Evolutionary conservation across 177 flowering plant genomes (phyloP).

Genomic region (Vitis hybrid): DNA sequence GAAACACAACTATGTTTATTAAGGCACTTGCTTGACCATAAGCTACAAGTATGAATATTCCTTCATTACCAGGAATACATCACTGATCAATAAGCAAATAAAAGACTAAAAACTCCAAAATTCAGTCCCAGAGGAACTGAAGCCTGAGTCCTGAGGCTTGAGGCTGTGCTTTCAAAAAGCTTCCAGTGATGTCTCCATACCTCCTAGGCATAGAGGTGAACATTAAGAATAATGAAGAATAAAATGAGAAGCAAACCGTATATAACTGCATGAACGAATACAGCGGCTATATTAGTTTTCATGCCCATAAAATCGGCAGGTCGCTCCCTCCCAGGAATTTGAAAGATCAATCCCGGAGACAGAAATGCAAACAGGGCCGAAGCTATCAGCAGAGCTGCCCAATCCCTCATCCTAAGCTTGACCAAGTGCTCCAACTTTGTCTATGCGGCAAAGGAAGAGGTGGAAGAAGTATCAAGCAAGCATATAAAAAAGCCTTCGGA

Average conservation of each 20-base stretch:
- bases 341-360: constrained; percentile 68
- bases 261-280: constrained; percentile 61
- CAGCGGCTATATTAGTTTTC: constrained; percentile 65
- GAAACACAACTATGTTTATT: too few species aligned
- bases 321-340: constrained; percentile 66
- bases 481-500: constrained; percentile 7
- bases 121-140: too few species aligned
- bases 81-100: too few species aligned
- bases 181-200: background rate
- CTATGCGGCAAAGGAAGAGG: background rate
- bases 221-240: constrained; percentile 55
- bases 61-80: too few species aligned
- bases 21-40: too few species aligned
- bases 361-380: constrained; percentile 70
- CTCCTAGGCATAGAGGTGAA: constrained; percentile 58
- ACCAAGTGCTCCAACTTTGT: background rate
- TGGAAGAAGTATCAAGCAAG: constrained; percentile 4
- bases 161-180: too few species aligned
- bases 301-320: constrained; percentile 71
- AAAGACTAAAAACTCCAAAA: too few species aligned
- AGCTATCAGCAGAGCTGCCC: constrained; percentile 76
- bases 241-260: constrained; percentile 71
- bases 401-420: constrained; percentile 54
- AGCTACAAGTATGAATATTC: too few species aligned
- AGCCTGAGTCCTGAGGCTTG: too few species aligned